Conservation (phyloP, 148 eudicot species). For the Camellia granthamiana region DNA sequence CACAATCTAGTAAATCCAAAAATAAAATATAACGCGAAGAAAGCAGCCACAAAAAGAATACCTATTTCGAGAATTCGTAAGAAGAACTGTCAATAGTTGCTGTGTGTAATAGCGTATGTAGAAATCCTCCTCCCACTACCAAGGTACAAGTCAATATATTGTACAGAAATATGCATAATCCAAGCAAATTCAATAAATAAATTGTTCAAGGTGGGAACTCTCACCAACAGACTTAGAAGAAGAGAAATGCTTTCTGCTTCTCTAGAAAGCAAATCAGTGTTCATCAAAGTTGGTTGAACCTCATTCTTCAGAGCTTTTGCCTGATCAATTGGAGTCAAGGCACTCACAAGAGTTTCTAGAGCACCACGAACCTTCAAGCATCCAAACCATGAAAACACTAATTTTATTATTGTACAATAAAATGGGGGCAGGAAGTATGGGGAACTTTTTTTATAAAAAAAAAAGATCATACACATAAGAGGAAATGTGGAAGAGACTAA, state of each 20-base stretch:
- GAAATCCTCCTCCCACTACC: conserved; percentile 92
- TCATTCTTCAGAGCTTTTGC: conserved; percentile 54
- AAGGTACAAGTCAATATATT: conserved; percentile 23
- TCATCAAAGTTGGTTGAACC: conserved; percentile 87
- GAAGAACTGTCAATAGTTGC: conserved; percentile 86
- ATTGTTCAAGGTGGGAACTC: conserved; percentile 18
- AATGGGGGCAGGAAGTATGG: background rate
- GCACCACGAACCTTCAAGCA: conserved; percentile 83
- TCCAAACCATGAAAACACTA: no score
- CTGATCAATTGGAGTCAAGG: conserved; percentile 82
- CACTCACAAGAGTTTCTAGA: conserved; percentile 88
- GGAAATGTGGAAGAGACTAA: background rate
- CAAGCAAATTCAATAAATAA: conserved; percentile 1
- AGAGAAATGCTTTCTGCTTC: conserved; percentile 89
- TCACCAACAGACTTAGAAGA: conserved; percentile 87
- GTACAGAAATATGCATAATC: background rate
- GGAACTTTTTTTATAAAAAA: background rate
- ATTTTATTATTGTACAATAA: background rate
- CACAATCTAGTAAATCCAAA: background rate
- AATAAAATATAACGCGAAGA: background rate
- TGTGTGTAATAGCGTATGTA: conserved; percentile 92
- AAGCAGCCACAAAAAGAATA: conserved; percentile 17
- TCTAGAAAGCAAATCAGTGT: conserved; percentile 84
- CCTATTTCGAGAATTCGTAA: conserved; percentile 86
- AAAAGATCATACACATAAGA: background rate